These are phyloP conservation scores for Tricholoma flavovirens DNA, from an alignment of 768 basidiomycete genomes.

Conservation along the genomic window DNA sequence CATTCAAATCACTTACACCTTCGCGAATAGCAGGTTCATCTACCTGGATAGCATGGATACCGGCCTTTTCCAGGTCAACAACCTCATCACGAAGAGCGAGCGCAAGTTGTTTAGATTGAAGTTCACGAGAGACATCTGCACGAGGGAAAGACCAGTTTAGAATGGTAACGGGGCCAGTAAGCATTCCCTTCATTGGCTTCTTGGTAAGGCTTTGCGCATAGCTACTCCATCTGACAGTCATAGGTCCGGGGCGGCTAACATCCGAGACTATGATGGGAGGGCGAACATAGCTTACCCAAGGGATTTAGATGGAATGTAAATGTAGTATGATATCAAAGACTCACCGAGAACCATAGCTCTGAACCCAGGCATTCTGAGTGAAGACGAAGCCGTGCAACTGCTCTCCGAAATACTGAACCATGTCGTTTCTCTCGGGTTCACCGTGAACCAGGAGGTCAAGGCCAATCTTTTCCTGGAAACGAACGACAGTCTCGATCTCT, in stretches of 20 bases:
- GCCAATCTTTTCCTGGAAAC: conserved; percentile 95
- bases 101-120: conserved; percentile 97
- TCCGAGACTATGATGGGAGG: conserved; percentile 98
- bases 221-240: conserved; percentile 95
- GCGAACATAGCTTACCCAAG: conserved; percentile 72
- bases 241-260: conserved; percentile 85
- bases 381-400: conserved; percentile 93
- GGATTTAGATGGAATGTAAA: conserved; percentile 3
- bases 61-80: conserved; percentile 91
- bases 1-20: conserved; percentile 54
- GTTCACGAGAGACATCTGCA: conserved; percentile 91
- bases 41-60: conserved; percentile 97
- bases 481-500: conserved; percentile 89
- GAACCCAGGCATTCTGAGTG: conserved; percentile 98
- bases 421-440: conserved; percentile 98
- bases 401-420: conserved; percentile 99
- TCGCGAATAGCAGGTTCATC: conserved; percentile 99
- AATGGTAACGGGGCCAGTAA: conserved; percentile 96
- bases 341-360: conserved; percentile 96
- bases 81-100: conserved; percentile 98
- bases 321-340: conserved; percentile 15
- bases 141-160: conserved; percentile 99
- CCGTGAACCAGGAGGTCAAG: conserved; percentile 98
- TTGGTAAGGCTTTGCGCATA: conserved; percentile 93
- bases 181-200: conserved; percentile 99